These are phyloP conservation scores for Phoma sp. DNA, from an alignment of 2,329 filamentous ascomycete species.

Conservation along the genomic window DNA sequence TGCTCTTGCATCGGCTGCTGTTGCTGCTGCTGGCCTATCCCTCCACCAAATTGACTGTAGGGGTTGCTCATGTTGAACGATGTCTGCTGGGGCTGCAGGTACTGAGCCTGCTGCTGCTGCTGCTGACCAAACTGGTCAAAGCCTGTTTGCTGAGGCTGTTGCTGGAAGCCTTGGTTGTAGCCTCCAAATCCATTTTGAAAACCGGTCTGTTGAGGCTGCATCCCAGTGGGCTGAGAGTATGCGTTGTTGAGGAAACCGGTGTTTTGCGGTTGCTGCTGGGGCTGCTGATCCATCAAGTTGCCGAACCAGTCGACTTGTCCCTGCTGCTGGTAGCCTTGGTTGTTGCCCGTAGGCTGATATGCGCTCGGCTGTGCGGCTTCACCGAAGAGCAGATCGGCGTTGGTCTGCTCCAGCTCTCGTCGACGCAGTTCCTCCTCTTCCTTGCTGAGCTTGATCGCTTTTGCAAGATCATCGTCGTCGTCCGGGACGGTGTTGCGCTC, in stretches of 20 bases:
- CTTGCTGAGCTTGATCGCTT: constrained; percentile 92
- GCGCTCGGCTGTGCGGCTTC: constrained; percentile 71
- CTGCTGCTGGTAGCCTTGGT: constrained; percentile 97
- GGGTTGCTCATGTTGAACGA: constrained; percentile 58
- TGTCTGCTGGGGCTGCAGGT: constrained; percentile 64
- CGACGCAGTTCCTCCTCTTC: constrained; percentile 90
- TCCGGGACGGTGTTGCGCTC: constrained; percentile 55
- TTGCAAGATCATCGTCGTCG: constrained; percentile 84
- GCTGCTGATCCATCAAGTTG: constrained; percentile 80
- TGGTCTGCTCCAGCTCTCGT: constrained; percentile 84
- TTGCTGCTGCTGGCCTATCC: constrained; percentile 43
- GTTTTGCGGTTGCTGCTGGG: constrained; percentile 64
- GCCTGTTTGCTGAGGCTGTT: constrained; percentile 66
- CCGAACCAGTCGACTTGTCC: constrained; percentile 96
- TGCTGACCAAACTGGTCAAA: constrained; percentile 63
- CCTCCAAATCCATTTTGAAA: constrained; percentile 73
- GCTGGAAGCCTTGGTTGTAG: constrained; percentile 58
- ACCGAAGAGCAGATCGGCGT: constrained; percentile 87
- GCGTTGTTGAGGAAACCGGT: constrained; percentile 72
- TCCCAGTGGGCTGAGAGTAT: constrained; percentile 81
- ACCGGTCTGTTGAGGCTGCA: constrained; percentile 64
- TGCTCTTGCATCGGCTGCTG: constrained; percentile 61
- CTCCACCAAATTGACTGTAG: constrained; percentile 42
- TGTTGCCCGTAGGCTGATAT: constrained; percentile 85
- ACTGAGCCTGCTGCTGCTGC: constrained; percentile 46